Evolutionary conservation across 176 grass and related monocot genomes (phyloP).

Genomic region (Musa troglodytarum): DNA sequence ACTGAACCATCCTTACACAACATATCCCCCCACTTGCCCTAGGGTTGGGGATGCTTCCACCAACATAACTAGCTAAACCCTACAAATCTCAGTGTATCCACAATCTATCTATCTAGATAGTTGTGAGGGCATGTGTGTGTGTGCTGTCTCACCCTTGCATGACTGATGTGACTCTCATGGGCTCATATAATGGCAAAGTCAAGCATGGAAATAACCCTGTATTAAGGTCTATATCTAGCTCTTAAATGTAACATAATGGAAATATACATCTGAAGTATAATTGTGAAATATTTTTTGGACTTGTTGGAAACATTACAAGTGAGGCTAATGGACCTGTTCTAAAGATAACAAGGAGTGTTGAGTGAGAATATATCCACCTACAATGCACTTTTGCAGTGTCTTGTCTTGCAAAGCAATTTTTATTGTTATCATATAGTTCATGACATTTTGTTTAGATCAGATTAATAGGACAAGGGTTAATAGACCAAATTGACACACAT

Average conservation of each 20-base stretch:
- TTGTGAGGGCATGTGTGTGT: neutral
- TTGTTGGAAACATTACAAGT: too few relatives aligned
- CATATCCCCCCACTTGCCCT: neutral
- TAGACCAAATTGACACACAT: too few relatives aligned
- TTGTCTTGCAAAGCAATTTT: too few relatives aligned
- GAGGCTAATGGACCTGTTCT: too few relatives aligned
- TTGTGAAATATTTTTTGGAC: too few relatives aligned
- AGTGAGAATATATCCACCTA: too few relatives aligned
- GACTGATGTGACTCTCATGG: neutral
- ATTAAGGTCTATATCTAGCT: neutral
- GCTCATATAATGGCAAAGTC: neutral
- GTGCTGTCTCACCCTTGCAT: neutral
- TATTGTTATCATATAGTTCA: too few relatives aligned
- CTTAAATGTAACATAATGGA: neutral
- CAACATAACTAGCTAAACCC: neutral
- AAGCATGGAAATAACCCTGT: neutral
- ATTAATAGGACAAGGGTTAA: too few relatives aligned
- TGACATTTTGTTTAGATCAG: too few relatives aligned
- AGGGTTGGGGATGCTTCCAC: neutral
- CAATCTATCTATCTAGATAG: neutral
- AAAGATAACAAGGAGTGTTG: too few relatives aligned
- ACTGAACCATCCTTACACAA: neutral
- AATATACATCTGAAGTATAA: neutral
- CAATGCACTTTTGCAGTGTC: too few relatives aligned
- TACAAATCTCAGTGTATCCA: neutral